Conservation (phyloP, 202 grass and related monocot species). For the Carex arenaria region DNA sequence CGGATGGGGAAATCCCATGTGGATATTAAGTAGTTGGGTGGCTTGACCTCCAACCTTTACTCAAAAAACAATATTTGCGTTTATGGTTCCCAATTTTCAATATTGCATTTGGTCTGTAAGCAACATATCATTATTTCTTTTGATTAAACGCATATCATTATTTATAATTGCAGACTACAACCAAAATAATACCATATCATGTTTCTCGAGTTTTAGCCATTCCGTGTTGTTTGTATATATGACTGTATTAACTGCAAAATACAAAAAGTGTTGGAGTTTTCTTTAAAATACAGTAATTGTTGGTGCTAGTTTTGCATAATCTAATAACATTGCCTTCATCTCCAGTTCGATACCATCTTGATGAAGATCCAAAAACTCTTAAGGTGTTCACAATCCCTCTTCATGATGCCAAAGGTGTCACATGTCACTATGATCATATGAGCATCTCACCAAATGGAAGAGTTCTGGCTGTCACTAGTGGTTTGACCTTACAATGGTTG, state of each 20-base stretch:
- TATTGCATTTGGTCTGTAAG: background rate
- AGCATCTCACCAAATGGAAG: conserved; percentile 71
- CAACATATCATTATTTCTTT: conserved; percentile 1
- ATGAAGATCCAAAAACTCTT: conserved; percentile 91
- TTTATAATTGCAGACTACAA: conserved; percentile 12
- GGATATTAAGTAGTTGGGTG: too few relatives aligned
- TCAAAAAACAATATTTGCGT: background rate
- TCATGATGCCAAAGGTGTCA: conserved; percentile 64
- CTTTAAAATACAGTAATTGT: conserved; percentile 1
- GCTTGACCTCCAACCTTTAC: too few relatives aligned
- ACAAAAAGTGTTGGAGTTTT: background rate
- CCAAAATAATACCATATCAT: background rate
- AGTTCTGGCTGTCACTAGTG: conserved; percentile 64
- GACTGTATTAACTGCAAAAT: background rate
- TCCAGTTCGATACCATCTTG: conserved; percentile 93
- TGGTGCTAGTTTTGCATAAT: background rate
- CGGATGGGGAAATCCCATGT: too few relatives aligned
- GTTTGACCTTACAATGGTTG: conserved; percentile 83
- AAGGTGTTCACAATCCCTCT: conserved; percentile 74
- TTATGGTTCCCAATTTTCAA: background rate
- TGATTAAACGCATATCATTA: background rate
- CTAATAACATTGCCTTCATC: conserved; percentile 20
- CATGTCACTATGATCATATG: conserved; percentile 76
- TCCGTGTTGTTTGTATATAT: background rate
- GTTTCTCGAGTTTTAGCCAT: background rate